A percentile compares a stretch with the other conserved stretches of the same genome.
Conservation (phyloP, 75 land plant species). For the Pinus tabuliformis region DNA sequence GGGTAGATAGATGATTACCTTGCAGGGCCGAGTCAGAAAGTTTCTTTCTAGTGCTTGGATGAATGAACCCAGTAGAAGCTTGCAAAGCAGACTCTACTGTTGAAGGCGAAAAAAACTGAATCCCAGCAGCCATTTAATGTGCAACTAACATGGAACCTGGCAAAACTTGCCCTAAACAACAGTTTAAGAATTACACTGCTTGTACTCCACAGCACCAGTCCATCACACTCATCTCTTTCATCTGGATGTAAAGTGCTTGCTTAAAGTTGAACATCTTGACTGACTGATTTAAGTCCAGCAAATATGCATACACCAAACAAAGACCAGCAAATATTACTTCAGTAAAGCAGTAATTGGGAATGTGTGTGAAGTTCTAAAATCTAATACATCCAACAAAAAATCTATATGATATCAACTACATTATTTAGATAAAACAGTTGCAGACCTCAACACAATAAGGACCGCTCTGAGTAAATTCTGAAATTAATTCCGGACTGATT, state of each 20-base stretch:
- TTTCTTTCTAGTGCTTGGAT: not conserved
- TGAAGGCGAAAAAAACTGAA: conserved; percentile 3
- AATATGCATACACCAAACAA: not conserved
- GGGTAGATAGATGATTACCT: not conserved
- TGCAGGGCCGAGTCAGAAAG: not conserved
- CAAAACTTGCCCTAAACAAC: not conserved
- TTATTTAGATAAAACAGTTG: too few species aligned
- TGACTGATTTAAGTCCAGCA: not conserved
- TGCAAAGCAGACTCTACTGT: not conserved
- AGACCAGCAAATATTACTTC: not conserved
- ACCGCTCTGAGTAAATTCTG: too few species aligned
- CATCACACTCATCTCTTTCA: not conserved
- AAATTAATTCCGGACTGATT: too few species aligned
- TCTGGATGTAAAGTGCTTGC: not conserved
- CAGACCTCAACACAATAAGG: too few species aligned
- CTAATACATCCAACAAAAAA: not conserved
- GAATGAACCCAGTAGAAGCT: not conserved
- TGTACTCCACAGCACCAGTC: not conserved
- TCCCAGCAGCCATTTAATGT: conserved; percentile 1
- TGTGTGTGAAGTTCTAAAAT: not conserved
- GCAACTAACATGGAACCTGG: not conserved
- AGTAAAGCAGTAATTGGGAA: not conserved
- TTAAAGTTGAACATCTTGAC: conserved; percentile 2
- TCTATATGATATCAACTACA: too few species aligned
- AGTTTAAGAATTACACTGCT: not conserved